phyloP scores from a whole-genome alignment of 2,329 filamentous ascomycete species.

The Beauveria sp. region DNA sequence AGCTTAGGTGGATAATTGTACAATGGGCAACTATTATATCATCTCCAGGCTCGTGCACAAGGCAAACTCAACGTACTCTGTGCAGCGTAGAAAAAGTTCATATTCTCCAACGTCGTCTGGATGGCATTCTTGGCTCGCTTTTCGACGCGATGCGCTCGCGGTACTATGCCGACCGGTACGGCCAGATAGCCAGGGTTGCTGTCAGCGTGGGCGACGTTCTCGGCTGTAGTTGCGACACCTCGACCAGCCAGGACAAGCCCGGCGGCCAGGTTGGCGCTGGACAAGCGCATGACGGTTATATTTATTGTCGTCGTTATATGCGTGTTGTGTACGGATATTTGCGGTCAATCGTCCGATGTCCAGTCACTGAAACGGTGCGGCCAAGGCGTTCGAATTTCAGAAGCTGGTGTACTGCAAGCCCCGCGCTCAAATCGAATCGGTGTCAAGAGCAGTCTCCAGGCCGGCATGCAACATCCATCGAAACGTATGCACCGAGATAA shows the following conservation, averaged over 20 bases:
- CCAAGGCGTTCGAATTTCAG: neutral
- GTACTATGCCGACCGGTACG: slow-evolving; percentile 27
- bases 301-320: neutral
- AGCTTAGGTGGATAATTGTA: neutral
- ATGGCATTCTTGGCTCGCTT: slow-evolving; percentile 18
- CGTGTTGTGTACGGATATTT: neutral
- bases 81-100: slow-evolving; percentile 32
- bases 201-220: slow-evolving; percentile 22
- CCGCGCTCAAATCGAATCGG: neutral
- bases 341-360: neutral
- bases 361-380: neutral
- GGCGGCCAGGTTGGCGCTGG: slow-evolving; percentile 1
- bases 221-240: slow-evolving; percentile 7
- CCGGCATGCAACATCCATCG: neutral
- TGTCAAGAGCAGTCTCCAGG: neutral
- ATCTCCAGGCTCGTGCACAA: neutral
- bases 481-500: neutral
- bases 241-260: slow-evolving; percentile 1
- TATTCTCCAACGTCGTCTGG: slow-evolving; percentile 26
- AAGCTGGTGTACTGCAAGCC: neutral
- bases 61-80: slow-evolving; percentile 22
- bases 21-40: neutral
- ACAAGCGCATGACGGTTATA: neutral
- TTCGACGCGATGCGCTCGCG: slow-evolving; percentile 15
- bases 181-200: slow-evolving; percentile 30